Base-by-base conservation (phyloP, 345 rosid genomes). In the Hibiscus syriacus region DNA sequence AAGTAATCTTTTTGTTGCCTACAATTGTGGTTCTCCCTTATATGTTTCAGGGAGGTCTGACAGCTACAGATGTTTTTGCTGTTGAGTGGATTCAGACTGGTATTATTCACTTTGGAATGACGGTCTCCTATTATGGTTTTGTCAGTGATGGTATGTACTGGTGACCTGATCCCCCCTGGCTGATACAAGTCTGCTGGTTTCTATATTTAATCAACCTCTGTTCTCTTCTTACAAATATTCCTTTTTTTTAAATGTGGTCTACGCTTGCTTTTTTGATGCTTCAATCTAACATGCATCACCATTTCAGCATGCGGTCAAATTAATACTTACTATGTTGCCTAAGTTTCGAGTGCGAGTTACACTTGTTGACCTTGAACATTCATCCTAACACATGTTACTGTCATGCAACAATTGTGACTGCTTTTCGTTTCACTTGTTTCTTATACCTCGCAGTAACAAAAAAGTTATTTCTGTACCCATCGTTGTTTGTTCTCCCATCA, bases 41-140 rank as follows among this genome's bases (percentile, higher is more conserved):
- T 59, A 76, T 73, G 49, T 72, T 80, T 73, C 85, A 94, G 97
- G 99, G 97, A 57, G 97, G 99, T 67, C 90, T 94, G 45, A 89
- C 96, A 57, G 95, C 97, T 76, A 91, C 95, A 2, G 95, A 94
- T 85, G 99, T 94, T 63, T 94, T 94, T 78, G 97, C 92, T 73
- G 98, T 94, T 29, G 84, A 91, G 80, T 94, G 98, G 99, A 83
- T 89, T 76, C 95, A 89, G 73, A 87, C 81, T 46, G 98, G 96
- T 74, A 67, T 73, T 65, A 73, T 87, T 69, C 99, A 91, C 83
- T 91, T 82, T 71, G 99, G 99, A 71, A 82, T 89, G 97, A 94
- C 98, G 5, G 94, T 85, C 65, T 89, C 96, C 27, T 94, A 94
- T 76, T 94, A 85, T 82, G 99, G 98, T 75, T 94, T 91, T 83